These are phyloP conservation scores for Viola pubescens DNA, from an alignment of 441 rosid species.

Conservation along the genomic window DNA sequence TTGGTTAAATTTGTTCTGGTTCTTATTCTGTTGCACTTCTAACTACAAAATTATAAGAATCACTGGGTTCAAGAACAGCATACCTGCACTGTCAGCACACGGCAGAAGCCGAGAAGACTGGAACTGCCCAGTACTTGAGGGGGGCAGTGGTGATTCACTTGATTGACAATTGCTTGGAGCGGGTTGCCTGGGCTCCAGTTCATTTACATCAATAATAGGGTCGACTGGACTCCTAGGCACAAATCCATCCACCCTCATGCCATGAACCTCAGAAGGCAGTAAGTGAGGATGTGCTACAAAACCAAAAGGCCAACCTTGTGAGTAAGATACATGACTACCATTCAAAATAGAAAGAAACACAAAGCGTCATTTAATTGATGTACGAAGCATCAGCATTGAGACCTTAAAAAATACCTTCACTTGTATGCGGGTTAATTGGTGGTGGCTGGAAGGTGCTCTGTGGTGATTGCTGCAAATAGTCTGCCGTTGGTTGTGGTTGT, in stretches of 20 bases:
- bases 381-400: constrained; percentile 11
- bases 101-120: constrained; percentile 16
- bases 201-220: constrained; percentile 14
- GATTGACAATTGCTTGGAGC: constrained; percentile 14
- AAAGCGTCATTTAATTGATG: not conserved
- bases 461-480: constrained; percentile 16
- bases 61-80: not conserved
- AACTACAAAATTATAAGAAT: no score
- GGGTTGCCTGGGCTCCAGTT: constrained; percentile 14
- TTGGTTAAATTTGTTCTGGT: no score
- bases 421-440: constrained; percentile 19
- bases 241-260: constrained; percentile 11
- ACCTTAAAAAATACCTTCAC: constrained; percentile 9
- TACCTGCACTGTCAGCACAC: constrained; percentile 17
- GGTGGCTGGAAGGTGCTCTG: constrained; percentile 22
- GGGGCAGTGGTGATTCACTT: constrained; percentile 13
- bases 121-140: constrained; percentile 15
- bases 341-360: not conserved
- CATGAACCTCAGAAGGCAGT: constrained; percentile 13
- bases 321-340: not conserved
- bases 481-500: constrained; percentile 13
- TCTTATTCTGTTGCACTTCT: no score
- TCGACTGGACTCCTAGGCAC: constrained; percentile 19
- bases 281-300: constrained; percentile 12
- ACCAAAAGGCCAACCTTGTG: not conserved